Evolutionary conservation across 495 filamentous ascomycete genomes (phyloP).

Genomic region (Margaritispora aquatica): DNA sequence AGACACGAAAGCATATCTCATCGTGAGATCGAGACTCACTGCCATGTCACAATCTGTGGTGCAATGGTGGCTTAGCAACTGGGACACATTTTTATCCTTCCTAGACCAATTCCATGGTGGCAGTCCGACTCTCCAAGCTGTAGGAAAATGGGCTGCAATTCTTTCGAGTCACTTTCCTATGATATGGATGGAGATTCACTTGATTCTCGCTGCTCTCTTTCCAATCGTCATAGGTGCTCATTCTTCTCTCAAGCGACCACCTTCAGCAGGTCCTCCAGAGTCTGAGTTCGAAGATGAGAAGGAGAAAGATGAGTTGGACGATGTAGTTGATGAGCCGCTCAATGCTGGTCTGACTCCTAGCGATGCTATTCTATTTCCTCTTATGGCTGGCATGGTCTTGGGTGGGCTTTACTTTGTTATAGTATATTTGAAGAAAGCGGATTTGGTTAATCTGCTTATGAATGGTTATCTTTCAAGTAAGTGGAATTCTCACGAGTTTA

Average conservation of each 20-base stretch:
- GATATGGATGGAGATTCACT: constrained; percentile 60
- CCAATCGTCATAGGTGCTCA: constrained; percentile 69
- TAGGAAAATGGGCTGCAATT: constrained; percentile 19
- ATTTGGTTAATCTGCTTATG: constrained; percentile 75
- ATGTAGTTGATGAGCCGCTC: constrained; percentile 51
- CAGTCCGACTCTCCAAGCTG: constrained; percentile 13
- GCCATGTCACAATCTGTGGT: no score
- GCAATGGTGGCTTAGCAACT: no score
- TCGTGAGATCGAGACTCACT: no score
- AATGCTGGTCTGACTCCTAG: constrained; percentile 72
- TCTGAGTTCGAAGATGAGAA: constrained; percentile 46
- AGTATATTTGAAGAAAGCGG: constrained; percentile 78
- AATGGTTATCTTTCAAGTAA: constrained; percentile 70
- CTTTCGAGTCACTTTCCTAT: constrained; percentile 13
- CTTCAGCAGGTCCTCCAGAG: constrained; percentile 62
- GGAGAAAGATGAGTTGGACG: constrained; percentile 46
- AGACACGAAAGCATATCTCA: no score
- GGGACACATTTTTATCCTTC: constrained; percentile 1
- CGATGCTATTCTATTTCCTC: constrained; percentile 81
- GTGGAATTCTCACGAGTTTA: not conserved
- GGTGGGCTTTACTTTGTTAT: constrained; percentile 81
- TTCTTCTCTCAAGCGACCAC: constrained; percentile 66
- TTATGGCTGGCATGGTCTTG: constrained; percentile 70
- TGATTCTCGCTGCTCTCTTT: constrained; percentile 61
- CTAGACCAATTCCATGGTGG: constrained; percentile 13